phyloP scores from a whole-genome alignment of 805 yeast species.

The Yarrowia yakushimensis region DNA sequence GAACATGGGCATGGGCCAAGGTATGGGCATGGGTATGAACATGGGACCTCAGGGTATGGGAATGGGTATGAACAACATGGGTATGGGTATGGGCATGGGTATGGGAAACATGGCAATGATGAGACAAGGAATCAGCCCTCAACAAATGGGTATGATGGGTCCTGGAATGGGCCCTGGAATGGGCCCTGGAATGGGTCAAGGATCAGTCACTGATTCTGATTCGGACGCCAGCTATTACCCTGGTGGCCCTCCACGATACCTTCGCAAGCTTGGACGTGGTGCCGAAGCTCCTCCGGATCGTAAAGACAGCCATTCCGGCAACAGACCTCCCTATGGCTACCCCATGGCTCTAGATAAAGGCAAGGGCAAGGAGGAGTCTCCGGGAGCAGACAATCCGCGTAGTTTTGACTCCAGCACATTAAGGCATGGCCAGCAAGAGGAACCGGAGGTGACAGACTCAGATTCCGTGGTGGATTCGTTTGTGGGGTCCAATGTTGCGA shows the following conservation, averaged over 20 bases:
- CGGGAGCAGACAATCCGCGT: background rate
- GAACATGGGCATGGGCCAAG: no score
- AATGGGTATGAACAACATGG: background rate
- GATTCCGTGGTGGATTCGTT: background rate
- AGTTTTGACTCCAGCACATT: constrained; percentile 20
- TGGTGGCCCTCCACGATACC: constrained; percentile 15
- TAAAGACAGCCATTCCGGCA: background rate
- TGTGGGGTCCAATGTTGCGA: background rate
- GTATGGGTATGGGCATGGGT: background rate
- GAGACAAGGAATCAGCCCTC: constrained; percentile 5
- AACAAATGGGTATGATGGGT: constrained; percentile 6
- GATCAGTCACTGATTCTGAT: background rate
- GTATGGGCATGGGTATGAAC: background rate
- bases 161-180: background rate
- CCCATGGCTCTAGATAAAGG: constrained; percentile 4
- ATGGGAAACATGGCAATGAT: background rate
- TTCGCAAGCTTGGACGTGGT: background rate
- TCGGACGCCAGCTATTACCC: constrained; percentile 4
- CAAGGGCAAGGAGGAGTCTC: background rate
- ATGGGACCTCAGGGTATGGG: background rate
- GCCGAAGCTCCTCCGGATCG: background rate
- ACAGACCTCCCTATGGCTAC: constrained; percentile 14
- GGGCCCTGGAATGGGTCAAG: background rate
- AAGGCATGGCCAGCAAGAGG: background rate
- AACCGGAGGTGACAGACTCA: background rate